Conservation (phyloP, 2,329 filamentous ascomycete genomes). For the Zymoseptoria brevis region DNA sequence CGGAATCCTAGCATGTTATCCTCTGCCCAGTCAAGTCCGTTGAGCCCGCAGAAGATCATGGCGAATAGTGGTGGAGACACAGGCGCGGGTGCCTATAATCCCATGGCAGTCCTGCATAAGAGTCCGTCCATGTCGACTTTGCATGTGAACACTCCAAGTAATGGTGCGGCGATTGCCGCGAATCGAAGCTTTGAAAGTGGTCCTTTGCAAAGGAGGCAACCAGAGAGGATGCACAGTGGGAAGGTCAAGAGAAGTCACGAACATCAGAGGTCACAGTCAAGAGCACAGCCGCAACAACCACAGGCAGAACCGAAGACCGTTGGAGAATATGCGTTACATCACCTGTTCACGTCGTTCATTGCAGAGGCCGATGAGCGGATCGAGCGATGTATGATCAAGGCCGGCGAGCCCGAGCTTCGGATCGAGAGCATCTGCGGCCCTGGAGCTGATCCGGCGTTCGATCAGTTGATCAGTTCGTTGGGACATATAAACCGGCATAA, state of each 20-base stretch:
- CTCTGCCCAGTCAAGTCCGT: constrained; percentile 65
- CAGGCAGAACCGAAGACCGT: constrained; percentile 80
- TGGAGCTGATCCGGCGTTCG: constrained; percentile 79
- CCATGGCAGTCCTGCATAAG: constrained; percentile 21
- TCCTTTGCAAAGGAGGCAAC: constrained; percentile 22
- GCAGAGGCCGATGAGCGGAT: constrained; percentile 95
- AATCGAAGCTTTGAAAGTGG: constrained; percentile 25
- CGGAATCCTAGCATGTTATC: constrained; percentile 79
- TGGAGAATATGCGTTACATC: constrained; percentile 95
- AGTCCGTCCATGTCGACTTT: constrained; percentile 28
- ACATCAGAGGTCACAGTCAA: constrained; percentile 63
- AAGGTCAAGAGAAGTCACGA: constrained; percentile 64
- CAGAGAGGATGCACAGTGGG: constrained; percentile 42
- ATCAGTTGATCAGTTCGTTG: constrained; percentile 86
- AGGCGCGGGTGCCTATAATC: constrained; percentile 1
- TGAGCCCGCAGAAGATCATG: constrained; percentile 80
- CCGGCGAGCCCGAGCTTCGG: constrained; percentile 71
- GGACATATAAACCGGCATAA: constrained; percentile 92
- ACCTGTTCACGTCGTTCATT: constrained; percentile 94
- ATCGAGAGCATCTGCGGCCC: constrained; percentile 87
- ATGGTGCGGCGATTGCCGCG: constrained; percentile 10
- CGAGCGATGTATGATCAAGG: constrained; percentile 72
- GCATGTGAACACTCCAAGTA: constrained; percentile 16
- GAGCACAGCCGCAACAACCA: constrained; percentile 37
- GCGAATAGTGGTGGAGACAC: constrained; percentile 25